Conservation (phyloP, 768 basidiomycete species). For the Naganishia vaughanmartiniae region DNA sequence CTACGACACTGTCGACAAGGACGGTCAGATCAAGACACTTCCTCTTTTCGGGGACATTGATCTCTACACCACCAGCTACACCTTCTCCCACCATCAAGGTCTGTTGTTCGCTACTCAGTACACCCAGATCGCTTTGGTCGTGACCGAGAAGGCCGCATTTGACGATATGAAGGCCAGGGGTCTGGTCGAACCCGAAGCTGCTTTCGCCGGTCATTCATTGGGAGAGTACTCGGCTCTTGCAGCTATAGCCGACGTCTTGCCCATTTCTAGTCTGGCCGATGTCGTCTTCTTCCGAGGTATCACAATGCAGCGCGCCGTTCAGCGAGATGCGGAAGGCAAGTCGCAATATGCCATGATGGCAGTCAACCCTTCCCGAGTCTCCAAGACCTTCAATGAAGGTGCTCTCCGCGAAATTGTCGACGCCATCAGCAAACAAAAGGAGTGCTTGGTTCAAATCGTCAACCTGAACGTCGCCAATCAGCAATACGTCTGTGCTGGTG, state of each 20-base stretch:
- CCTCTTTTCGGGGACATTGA: conserved; percentile 96
- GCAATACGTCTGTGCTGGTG: conserved; percentile 99
- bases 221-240: conserved; percentile 98
- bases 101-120: conserved; percentile 97
- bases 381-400: conserved; percentile 87
- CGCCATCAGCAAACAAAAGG: conserved; percentile 70
- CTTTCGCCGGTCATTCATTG: conserved; percentile 95
- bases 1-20: conserved; percentile 94
- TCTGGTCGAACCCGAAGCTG: conserved; percentile 83
- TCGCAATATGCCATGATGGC: conserved; percentile 99
- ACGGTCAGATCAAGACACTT: conserved; percentile 90
- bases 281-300: conserved; percentile 99
- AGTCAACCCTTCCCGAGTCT: conserved; percentile 94
- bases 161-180: conserved; percentile 98
- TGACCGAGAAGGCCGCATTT: conserved; percentile 96
- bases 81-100: conserved; percentile 95
- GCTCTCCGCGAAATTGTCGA: conserved; percentile 98
- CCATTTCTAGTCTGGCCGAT: conserved; percentile 90
- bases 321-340: conserved; percentile 85
- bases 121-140: conserved; percentile 95
- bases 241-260: conserved; percentile 93
- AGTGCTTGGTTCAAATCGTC: conserved; percentile 90
- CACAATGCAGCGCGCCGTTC: conserved; percentile 99
- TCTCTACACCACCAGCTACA: conserved; percentile 89
- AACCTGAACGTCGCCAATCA: conserved; percentile 85